A percentile compares a stretch with the other conserved stretches of the same genome.
phyloP scores from a whole-genome alignment of 345 rosid species.

The Salix brachista region DNA sequence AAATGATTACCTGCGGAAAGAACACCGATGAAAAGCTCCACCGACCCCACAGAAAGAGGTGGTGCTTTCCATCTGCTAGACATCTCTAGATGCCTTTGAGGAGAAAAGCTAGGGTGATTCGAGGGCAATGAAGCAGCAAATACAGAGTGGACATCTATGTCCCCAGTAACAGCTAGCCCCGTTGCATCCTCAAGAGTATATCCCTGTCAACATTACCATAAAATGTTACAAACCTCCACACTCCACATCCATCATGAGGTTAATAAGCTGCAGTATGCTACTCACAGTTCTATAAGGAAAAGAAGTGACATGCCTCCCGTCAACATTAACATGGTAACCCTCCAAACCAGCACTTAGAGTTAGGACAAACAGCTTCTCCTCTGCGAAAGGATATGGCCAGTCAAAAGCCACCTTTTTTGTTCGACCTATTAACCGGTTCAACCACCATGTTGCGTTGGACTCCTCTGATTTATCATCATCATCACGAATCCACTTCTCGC shows the following conservation, averaged over 20 bases:
- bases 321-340: conserved; percentile 83
- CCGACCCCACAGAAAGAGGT: conserved; percentile 47
- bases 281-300: conserved; percentile 93
- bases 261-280: conserved; percentile 10
- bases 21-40: conserved; percentile 77
- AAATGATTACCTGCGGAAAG: conserved; percentile 97
- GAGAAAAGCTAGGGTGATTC: conserved; percentile 79
- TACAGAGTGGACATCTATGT: conserved; percentile 69
- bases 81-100: conserved; percentile 75
- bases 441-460: conserved; percentile 85
- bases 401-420: conserved; percentile 65
- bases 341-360: conserved; percentile 90
- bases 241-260: conserved; percentile 8
- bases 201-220: conserved; percentile 49
- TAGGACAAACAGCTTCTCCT: conserved; percentile 74
- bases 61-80: conserved; percentile 82
- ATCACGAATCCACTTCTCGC: conserved; percentile 94
- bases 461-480: conserved; percentile 61
- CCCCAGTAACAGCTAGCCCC: conserved; percentile 71
- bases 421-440: conserved; percentile 65
- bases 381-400: conserved; percentile 88
- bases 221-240: conserved; percentile 16
- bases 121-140: conserved; percentile 85
- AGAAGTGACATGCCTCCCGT: conserved; percentile 87
- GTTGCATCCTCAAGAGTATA: conserved; percentile 97